Percentiles rank a stretch among this genome's conserved stretches.
These are phyloP conservation scores for Apiospora marii DNA, from an alignment of 2,329 filamentous ascomycete genomes.

Conservation along the genomic window DNA sequence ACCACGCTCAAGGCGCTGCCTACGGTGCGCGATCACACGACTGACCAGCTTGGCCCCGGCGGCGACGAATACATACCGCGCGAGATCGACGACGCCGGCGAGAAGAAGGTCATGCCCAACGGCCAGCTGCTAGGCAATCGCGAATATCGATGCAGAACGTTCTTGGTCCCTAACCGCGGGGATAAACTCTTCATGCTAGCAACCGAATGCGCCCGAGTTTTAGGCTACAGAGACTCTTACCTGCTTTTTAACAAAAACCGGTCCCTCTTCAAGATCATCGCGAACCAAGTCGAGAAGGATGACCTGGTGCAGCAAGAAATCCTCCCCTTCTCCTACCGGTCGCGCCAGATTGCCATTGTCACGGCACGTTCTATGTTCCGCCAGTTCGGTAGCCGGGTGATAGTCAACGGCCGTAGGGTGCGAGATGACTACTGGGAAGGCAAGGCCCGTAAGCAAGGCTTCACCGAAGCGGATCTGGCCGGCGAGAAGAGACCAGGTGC, in stretches of 20 bases:
- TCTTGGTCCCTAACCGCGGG: conserved; percentile 87
- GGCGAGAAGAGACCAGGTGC: conserved; percentile 96
- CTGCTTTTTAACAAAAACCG: conserved; percentile 98
- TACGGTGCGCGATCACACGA: conserved; percentile 96
- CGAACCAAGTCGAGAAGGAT: conserved; percentile 94
- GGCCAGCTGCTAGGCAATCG: conserved; percentile 84
- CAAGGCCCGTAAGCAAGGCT: conserved; percentile 96
- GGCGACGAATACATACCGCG: conserved; percentile 95
- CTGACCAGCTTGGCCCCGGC: conserved; percentile 87
- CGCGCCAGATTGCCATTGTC: conserved; percentile 97
- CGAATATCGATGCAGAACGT: conserved; percentile 92
- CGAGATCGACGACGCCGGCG: conserved; percentile 90
- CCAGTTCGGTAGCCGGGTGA: conserved; percentile 94
- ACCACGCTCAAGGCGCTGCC: conserved; percentile 90
- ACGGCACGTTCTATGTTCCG: conserved; percentile 98
- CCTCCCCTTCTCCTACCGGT: conserved; percentile 94
- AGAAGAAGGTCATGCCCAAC: conserved; percentile 88
- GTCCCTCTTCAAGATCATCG: conserved; percentile 97
- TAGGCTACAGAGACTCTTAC: conserved; percentile 97
- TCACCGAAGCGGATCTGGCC: conserved; percentile 94
- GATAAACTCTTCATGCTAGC: conserved; percentile 98
- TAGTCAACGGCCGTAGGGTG: conserved; percentile 87
- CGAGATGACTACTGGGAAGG: conserved; percentile 99
- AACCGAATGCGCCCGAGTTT: conserved; percentile 92
- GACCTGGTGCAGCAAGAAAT: conserved; percentile 95